Evolutionary conservation across 192 early-diverging fungal genomes (phyloP).

Genomic region (Coemansia sp.): DNA sequence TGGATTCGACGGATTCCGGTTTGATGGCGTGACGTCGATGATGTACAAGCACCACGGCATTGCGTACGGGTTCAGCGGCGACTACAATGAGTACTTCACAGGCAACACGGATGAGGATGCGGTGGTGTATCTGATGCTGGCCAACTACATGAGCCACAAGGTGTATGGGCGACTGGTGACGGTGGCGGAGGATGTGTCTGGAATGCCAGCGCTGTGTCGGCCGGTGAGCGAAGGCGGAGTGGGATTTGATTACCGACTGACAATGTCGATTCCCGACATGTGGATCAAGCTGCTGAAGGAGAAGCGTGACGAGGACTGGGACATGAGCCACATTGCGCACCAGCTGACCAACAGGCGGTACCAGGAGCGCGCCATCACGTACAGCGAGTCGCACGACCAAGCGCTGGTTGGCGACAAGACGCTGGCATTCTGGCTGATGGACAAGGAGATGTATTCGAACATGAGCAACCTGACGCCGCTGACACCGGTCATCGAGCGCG

Average conservation of each 20-base stretch:
- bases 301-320: constrained; percentile 86
- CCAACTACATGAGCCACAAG: constrained; percentile 81
- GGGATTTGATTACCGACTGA: constrained; percentile 95
- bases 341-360: constrained; percentile 87
- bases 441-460: constrained; percentile 97
- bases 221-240: constrained; percentile 81
- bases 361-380: constrained; percentile 93
- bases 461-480: constrained; percentile 80
- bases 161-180: constrained; percentile 81
- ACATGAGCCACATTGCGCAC: constrained; percentile 81
- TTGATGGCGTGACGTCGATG: constrained; percentile 98
- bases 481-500: constrained; percentile 93
- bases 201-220: constrained; percentile 95
- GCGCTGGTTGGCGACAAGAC: constrained; percentile 98
- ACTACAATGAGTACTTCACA: constrained; percentile 94
- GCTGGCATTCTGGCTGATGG: constrained; percentile 99
- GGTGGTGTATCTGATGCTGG: constrained; percentile 88
- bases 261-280: constrained; percentile 98
- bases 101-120: constrained; percentile 77
- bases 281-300: constrained; percentile 99
- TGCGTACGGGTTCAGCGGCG: constrained; percentile 87
- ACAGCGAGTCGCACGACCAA: constrained; percentile 96
- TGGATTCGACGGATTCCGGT: constrained; percentile 95
- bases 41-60: constrained; percentile 96
- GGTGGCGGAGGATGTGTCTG: constrained; percentile 98